These are phyloP conservation scores for Pseudocercospora ulei DNA, from an alignment of 2,329 filamentous ascomycete species.

Conservation along the genomic window DNA sequence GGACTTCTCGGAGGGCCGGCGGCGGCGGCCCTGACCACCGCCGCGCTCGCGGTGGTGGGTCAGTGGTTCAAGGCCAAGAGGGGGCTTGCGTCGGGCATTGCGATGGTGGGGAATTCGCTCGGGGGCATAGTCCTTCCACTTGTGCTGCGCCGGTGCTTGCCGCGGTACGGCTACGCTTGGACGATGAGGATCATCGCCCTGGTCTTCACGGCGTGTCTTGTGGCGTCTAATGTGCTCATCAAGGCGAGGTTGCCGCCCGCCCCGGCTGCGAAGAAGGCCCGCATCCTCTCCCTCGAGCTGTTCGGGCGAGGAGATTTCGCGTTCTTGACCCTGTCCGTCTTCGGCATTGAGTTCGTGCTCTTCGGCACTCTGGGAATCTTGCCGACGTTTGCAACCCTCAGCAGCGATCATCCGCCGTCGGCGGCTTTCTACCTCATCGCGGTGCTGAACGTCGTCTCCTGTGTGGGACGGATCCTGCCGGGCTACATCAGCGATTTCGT, in stretches of 20 bases:
- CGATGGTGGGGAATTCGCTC: constrained; percentile 36
- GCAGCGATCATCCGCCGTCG: constrained; percentile 24
- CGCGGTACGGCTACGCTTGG: constrained; percentile 34
- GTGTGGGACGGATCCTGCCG: constrained; percentile 40
- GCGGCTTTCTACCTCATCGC: constrained; percentile 41
- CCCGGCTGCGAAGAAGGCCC: constrained; percentile 31
- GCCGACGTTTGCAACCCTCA: constrained; percentile 41
- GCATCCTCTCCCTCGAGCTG: constrained; percentile 38
- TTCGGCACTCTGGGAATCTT: constrained; percentile 43
- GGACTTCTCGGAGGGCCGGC: constrained; percentile 34
- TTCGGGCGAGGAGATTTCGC: constrained; percentile 27
- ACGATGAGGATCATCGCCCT: constrained; percentile 35
- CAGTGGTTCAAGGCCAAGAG: constrained; percentile 38
- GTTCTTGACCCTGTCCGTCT: constrained; percentile 12
- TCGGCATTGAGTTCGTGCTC: constrained; percentile 44
- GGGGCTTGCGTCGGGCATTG: constrained; percentile 36
- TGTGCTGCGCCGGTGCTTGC: constrained; percentile 31
- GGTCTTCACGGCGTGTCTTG: constrained; percentile 33
- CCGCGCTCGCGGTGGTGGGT: constrained; percentile 35
- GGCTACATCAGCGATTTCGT: constrained; percentile 39
- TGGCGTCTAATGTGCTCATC: constrained; percentile 31
- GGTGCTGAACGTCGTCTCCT: constrained; percentile 39
- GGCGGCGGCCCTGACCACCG: constrained; percentile 35
- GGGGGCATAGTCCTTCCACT: constrained; percentile 36
- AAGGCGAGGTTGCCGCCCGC: constrained; percentile 32